A percentile compares a stretch with the other conserved stretches of the same genome.
Conservation (phyloP, 371 early-diverging fungal genomes). For the Quaeritorhiza haematococci region DNA sequence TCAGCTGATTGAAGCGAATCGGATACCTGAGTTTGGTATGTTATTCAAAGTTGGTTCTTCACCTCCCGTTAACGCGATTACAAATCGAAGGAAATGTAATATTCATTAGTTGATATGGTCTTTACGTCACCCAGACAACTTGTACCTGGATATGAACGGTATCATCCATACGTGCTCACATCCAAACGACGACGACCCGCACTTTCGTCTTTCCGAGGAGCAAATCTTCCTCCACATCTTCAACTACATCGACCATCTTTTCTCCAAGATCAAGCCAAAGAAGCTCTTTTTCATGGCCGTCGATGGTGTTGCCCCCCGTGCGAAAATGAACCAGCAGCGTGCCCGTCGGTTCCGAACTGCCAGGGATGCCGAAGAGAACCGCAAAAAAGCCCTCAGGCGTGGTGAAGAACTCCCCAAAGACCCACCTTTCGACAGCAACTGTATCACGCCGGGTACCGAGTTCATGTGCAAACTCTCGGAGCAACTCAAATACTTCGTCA, state of each 20-base stretch:
- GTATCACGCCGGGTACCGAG: conserved; percentile 95
- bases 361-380: conserved; percentile 71
- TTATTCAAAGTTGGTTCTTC: conserved; percentile 1
- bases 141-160: conserved; percentile 73
- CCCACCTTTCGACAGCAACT: conserved; percentile 92
- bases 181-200: conserved; percentile 45
- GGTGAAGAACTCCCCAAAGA: conserved; percentile 70
- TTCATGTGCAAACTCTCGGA: conserved; percentile 60
- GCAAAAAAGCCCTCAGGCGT: conserved; percentile 50
- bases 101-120: background rate
- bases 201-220: conserved; percentile 46
- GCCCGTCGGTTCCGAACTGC: conserved; percentile 93
- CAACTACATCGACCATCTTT: conserved; percentile 54
- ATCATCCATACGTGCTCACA: conserved; percentile 68
- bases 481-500: conserved; percentile 47
- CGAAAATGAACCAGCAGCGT: conserved; percentile 99
- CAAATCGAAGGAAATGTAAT: background rate
- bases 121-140: conserved; percentile 37
- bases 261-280: conserved; percentile 45
- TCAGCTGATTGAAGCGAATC: conserved; percentile 77
- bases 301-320: conserved; percentile 95
- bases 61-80: background rate
- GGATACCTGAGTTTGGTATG: conserved; percentile 92
- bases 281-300: conserved; percentile 62
- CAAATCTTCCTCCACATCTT: conserved; percentile 53